Percentiles rank a stretch among this genome's conserved stretches.
Evolutionary conservation across 2,329 filamentous ascomycete genomes (phyloP).

Genomic region (Geosmithia putterillii): DNA sequence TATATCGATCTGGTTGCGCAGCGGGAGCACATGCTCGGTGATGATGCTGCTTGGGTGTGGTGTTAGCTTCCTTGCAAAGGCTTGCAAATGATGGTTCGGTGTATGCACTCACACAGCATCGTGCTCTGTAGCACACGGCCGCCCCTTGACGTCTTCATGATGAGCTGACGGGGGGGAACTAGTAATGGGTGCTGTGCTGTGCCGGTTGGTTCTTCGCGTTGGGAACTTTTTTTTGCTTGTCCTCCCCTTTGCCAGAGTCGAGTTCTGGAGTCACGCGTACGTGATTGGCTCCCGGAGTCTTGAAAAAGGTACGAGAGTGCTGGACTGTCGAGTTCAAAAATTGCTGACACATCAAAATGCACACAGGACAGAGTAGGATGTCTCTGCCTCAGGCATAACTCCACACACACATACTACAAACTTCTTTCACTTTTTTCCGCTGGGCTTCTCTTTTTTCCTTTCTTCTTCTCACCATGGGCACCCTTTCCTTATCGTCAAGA

Average conservation of each 20-base stretch:
- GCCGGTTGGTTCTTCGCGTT: slow-evolving; percentile 6
- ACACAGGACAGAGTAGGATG: not conserved
- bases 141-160: slow-evolving; percentile 44
- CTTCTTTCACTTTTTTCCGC: slow-evolving; percentile 8
- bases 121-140: slow-evolving; percentile 33
- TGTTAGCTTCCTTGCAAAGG: not conserved
- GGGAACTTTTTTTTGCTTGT: slow-evolving; percentile 13
- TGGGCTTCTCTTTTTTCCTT: slow-evolving; percentile 19
- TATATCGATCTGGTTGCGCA: slow-evolving; percentile 19
- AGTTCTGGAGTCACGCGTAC: too few relatives aligned
- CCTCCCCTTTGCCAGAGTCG: not conserved
- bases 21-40: slow-evolving; percentile 21
- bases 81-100: not conserved
- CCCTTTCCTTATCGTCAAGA: slow-evolving; percentile 92
- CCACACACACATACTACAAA: not conserved
- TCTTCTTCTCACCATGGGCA: slow-evolving; percentile 45
- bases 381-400: slow-evolving; percentile 12
- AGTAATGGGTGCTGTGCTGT: too few relatives aligned
- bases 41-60: slow-evolving; percentile 9
- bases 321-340: too few relatives aligned
- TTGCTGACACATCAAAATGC: slow-evolving; percentile 7
- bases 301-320: slow-evolving; percentile 4
- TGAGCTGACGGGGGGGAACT: too few relatives aligned
- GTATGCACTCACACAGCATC: slow-evolving; percentile 32
- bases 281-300: too few relatives aligned